These are phyloP conservation scores for Silene conica DNA, from an alignment of 148 eudicot species.

Conservation along the genomic window DNA sequence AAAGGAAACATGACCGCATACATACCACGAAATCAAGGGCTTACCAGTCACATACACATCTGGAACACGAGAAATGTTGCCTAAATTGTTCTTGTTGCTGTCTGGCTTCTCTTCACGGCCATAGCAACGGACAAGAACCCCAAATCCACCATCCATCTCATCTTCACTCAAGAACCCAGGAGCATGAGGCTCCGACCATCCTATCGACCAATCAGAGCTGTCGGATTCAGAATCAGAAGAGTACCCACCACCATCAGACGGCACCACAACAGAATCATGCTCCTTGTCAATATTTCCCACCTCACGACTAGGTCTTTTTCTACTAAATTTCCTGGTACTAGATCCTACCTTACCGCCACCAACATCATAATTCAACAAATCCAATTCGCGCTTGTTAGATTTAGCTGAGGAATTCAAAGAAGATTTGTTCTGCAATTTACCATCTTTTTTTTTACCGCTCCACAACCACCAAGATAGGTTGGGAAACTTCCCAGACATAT, in stretches of 20 bases:
- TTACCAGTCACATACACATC: constrained; percentile 22
- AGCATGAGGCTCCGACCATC: constrained; percentile 90
- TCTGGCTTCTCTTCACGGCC: constrained; percentile 32
- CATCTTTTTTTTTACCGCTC: constrained; percentile 43
- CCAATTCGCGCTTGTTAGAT: constrained; percentile 43
- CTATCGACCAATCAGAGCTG: constrained; percentile 92
- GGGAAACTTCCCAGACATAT: constrained; percentile 30
- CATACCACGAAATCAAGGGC: not conserved
- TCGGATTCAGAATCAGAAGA: constrained; percentile 81
- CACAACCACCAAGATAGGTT: constrained; percentile 32
- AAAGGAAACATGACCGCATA: not conserved
- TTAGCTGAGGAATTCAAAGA: constrained; percentile 44
- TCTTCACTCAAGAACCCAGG: constrained; percentile 82
- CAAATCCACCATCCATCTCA: constrained; percentile 76
- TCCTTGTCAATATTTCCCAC: constrained; percentile 61
- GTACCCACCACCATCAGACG: constrained; percentile 71
- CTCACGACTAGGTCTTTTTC: constrained; percentile 54
- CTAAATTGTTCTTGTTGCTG: not conserved
- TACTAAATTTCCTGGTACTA: constrained; percentile 40
- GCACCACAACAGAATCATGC: constrained; percentile 71
- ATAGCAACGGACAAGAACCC: constrained; percentile 88
- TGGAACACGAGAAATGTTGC: constrained; percentile 8
- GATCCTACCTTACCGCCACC: constrained; percentile 33
- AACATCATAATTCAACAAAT: constrained; percentile 35
- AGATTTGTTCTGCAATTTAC: constrained; percentile 43